These are phyloP conservation scores for Colletotrichum filicis DNA, from an alignment of 2,329 filamentous ascomycete species.

Conservation along the genomic window DNA sequence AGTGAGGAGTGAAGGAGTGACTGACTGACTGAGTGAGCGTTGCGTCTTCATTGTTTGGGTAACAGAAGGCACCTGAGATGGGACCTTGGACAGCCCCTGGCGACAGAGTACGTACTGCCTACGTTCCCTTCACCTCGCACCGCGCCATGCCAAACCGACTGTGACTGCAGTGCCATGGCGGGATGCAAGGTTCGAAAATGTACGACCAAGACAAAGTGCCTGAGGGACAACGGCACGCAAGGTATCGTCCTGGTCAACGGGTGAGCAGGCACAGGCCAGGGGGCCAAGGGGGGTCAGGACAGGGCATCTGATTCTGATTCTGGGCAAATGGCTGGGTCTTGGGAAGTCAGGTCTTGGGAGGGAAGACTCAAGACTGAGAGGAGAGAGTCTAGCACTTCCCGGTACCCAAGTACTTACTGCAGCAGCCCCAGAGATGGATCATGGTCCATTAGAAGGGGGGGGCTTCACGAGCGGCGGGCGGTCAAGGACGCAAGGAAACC, in stretches of 20 bases:
- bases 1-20: not conserved
- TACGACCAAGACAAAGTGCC: constrained; percentile 7
- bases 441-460: too few relatives aligned
- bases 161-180: constrained; percentile 26
- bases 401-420: not conserved
- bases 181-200: constrained; percentile 23
- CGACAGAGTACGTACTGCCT: not conserved
- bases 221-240: constrained; percentile 4
- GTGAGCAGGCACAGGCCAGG: not conserved
- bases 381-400: not conserved
- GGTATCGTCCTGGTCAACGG: not conserved
- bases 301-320: not conserved
- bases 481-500: constrained; percentile 26
- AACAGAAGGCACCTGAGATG: not conserved
- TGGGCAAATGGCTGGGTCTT: too few relatives aligned
- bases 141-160: constrained; percentile 1
- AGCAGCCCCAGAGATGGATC: not conserved
- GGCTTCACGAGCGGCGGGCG: constrained; percentile 19
- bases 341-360: too few relatives aligned
- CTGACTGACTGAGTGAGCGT: not conserved
- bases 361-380: not conserved
- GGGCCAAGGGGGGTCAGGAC: not conserved
- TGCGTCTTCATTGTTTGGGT: constrained; percentile 9
- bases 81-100: not conserved
- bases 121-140: not conserved